phyloP scores from a whole-genome alignment of 176 grass and related monocot genomes.

The Lolium rigidum region DNA sequence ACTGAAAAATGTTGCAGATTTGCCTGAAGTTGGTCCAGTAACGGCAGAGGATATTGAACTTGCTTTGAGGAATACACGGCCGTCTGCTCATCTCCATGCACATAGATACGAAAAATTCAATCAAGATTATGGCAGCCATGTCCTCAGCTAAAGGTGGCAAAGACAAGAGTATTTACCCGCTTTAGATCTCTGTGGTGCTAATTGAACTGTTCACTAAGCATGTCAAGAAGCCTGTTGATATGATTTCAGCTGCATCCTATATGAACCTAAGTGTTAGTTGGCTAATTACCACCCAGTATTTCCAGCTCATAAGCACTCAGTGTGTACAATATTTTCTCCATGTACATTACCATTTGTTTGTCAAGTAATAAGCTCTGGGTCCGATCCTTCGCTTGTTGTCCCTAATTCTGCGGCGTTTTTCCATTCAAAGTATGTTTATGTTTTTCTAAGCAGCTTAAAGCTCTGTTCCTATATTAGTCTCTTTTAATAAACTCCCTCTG shows the following conservation, averaged over 20 bases:
- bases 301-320: conserved; percentile 12
- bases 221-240: conserved; percentile 18
- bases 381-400: not conserved
- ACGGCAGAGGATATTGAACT: conserved; percentile 62
- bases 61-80: conserved; percentile 87
- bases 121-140: conserved; percentile 92
- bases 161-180: not conserved
- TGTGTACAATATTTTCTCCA: conserved; percentile 11
- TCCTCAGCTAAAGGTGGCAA: conserved; percentile 49
- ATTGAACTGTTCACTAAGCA: conserved; percentile 21
- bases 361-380: conserved; percentile 38
- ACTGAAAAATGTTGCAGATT: conserved; percentile 53
- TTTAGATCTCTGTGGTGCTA: conserved; percentile 32
- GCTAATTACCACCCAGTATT: not conserved
- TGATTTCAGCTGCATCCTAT: not conserved
- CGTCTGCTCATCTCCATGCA: conserved; percentile 89
- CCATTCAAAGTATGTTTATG: no score
- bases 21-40: conserved; percentile 83
- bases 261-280: not conserved
- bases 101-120: conserved; percentile 92
- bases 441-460: no score
- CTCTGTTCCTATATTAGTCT: no score
- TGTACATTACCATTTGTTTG: conserved; percentile 56
- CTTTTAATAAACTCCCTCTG: no score
- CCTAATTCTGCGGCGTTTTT: not conserved